Conservation (phyloP, 2,329 filamentous ascomycete species). For the Fusarium pseudoanthophilum region DNA sequence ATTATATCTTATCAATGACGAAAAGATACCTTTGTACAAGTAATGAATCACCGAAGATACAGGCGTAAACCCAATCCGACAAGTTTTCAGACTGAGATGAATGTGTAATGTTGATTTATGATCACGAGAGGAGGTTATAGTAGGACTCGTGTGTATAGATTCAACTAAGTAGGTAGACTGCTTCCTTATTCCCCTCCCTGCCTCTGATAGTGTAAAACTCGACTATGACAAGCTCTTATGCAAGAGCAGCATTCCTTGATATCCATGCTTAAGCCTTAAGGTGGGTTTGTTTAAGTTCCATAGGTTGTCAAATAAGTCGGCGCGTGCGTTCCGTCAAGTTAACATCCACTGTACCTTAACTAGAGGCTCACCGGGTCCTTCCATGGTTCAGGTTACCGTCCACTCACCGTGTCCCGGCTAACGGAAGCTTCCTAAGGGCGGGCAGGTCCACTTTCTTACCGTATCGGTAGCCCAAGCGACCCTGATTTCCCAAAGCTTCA, state of each 20-base stretch:
- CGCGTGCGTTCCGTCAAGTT: neutral
- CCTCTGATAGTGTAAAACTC: neutral
- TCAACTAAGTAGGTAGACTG: neutral
- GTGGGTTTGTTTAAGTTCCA: neutral
- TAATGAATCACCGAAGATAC: neutral
- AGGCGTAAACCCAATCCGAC: neutral
- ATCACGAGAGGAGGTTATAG: neutral
- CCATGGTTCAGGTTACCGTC: neutral
- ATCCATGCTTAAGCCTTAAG: neutral
- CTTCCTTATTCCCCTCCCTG: neutral
- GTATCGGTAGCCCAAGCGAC: constrained; percentile 34
- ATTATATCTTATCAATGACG: constrained; percentile 14
- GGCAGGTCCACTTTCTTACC: constrained; percentile 10
- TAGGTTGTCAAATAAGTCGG: neutral
- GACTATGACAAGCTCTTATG: neutral
- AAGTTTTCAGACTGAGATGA: neutral
- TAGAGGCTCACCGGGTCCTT: neutral
- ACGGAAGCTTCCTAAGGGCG: constrained; percentile 4
- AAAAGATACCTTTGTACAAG: neutral
- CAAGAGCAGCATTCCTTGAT: neutral
- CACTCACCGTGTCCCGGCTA: constrained; percentile 20
- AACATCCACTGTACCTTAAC: neutral
- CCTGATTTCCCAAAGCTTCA: constrained; percentile 15
- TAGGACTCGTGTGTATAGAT: neutral
- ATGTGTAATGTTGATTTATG: neutral